phyloP scores from a whole-genome alignment of 306 rosid species.

The Pyrus communis region DNA sequence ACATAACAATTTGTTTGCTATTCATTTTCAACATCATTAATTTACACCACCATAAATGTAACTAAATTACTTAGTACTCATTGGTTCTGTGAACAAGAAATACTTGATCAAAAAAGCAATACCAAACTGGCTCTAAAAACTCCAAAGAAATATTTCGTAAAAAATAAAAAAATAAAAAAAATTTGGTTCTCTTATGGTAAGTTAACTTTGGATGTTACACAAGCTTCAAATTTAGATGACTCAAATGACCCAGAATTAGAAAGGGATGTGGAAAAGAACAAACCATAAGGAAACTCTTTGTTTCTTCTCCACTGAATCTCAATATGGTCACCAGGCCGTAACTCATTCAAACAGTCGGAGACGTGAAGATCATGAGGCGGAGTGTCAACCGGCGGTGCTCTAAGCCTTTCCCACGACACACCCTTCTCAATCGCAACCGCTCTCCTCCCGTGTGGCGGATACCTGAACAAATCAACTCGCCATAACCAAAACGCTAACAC shows the following conservation, averaged over 20 bases:
- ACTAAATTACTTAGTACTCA: not conserved
- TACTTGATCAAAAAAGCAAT: no score
- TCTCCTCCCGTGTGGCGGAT: slow-evolving; percentile 92
- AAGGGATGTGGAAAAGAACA: slow-evolving; percentile 15
- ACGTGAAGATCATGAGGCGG: slow-evolving; percentile 72
- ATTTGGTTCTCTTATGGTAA: no score
- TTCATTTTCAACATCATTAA: not conserved
- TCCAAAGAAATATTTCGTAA: no score
- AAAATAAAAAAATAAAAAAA: no score
- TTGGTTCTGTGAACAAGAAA: not conserved
- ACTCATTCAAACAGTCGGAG: slow-evolving; percentile 61
- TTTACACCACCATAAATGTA: not conserved
- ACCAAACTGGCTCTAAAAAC: no score
- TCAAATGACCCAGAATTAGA: not conserved
- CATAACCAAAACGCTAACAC: not conserved
- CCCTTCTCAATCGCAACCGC: slow-evolving; percentile 55
- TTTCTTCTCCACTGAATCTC: slow-evolving; percentile 98
- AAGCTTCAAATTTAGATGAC: not conserved
- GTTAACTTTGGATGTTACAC: no score
- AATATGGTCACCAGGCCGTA: slow-evolving; percentile 73
- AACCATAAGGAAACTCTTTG: slow-evolving; percentile 95
- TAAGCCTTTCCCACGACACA: slow-evolving; percentile 78
- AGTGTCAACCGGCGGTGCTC: slow-evolving; percentile 70
- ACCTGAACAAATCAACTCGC: slow-evolving; percentile 27
- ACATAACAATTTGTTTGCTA: slow-evolving; percentile 2